phyloP scores from a whole-genome alignment of 345 rosid species.

The Mercurialis annua region DNA sequence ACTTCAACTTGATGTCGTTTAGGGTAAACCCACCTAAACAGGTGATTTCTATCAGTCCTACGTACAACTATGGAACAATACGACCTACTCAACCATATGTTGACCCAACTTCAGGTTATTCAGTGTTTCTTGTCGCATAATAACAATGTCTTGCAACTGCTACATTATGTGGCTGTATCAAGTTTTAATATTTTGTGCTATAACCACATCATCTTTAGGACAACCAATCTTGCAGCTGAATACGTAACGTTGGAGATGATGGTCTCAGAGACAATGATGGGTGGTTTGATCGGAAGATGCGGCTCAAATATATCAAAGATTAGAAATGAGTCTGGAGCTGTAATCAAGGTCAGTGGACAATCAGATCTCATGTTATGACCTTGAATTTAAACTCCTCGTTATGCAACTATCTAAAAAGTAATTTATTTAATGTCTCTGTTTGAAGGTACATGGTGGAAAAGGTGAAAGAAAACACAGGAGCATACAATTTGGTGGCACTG shows the following conservation, averaged over 20 bases:
- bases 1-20: constrained; percentile 2
- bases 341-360: constrained; percentile 41
- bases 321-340: constrained; percentile 63
- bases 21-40: constrained; percentile 67
- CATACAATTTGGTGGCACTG: constrained; percentile 57
- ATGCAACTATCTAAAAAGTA: not conserved
- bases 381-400: not conserved
- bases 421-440: not conserved
- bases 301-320: constrained; percentile 71
- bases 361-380: not conserved
- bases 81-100: constrained; percentile 39
- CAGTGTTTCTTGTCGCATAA: constrained; percentile 8
- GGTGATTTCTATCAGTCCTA: constrained; percentile 58
- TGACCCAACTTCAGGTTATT: constrained; percentile 58
- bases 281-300: constrained; percentile 58
- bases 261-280: constrained; percentile 55
- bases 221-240: constrained; percentile 72
- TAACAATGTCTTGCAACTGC: constrained; percentile 20
- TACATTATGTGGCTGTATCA: constrained; percentile 30
- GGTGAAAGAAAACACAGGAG: constrained; percentile 58
- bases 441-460: constrained; percentile 62
- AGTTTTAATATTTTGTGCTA: constrained; percentile 45
- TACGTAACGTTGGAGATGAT: constrained; percentile 59
- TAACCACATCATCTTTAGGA: constrained; percentile 59
- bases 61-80: constrained; percentile 41